Base-by-base conservation (phyloP, 1,284 basidiomycete genomes). In the Fomitopsis schrenkii region DNA sequence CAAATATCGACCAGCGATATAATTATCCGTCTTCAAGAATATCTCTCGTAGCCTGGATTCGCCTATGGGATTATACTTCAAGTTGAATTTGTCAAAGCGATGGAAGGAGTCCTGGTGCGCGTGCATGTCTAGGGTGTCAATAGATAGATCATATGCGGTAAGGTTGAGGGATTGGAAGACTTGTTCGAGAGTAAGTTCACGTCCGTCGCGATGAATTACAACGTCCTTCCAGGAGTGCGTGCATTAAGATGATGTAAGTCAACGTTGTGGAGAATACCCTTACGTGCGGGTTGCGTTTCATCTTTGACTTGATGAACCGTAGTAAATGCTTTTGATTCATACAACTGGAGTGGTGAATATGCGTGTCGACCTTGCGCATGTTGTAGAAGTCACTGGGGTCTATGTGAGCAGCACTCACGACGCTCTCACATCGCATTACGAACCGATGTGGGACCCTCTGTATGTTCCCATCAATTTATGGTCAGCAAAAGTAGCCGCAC, bases 261-360 rank as follows among this genome's bases (percentile, higher is more conserved):
- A 33, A 28, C 36, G 12, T 12, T 33, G 44, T n/a, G n/a, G 3
- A 10, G 22, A 26, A 38, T 26, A 45, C 6, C 57, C 81, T 41
- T 63, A 91, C 91, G 55, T 94, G 71, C 1, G 93, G 87, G 69
- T 80, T 86, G 30, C 86, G 85, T 76, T 94, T 95, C 90, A 95
- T 94, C 76, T 99, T 98, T 50, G 90, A 88, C 76, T 99, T 99
- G 82, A 99, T 99, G 78, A 99, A 99, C 5, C 97, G 95, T 28
- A 99, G 80, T n/a, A 99, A 79, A 77, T 99, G 97, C 77, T 99
- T 99, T 75, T 99, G 97, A 75, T 99, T 99, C 97, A 99, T 98
- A 74, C 93, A 92, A 59, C 96, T 97, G 10, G 95, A 97, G 75
- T 99, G 95, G 72, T 99, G 97, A 22, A 99, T 94, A 76, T 99